Percentiles rank a stretch among this genome's conserved stretches.
These are phyloP conservation scores for Colletotrichum magnum DNA, from an alignment of 2,329 filamentous ascomycete species.

Conservation along the genomic window DNA sequence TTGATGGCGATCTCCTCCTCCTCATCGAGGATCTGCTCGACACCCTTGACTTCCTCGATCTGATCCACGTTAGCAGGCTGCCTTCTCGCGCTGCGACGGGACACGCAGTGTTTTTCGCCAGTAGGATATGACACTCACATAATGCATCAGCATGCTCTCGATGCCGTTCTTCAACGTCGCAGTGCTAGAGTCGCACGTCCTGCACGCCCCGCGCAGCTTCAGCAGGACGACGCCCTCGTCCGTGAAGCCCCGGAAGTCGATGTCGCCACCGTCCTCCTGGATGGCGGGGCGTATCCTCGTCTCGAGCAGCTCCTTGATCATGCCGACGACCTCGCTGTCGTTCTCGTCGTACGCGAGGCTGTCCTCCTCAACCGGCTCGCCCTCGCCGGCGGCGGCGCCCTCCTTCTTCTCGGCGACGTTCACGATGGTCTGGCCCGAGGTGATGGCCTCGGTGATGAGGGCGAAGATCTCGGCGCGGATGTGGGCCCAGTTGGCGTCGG, in stretches of 20 bases:
- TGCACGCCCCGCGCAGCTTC: conserved; percentile 92
- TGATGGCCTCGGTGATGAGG: conserved; percentile 93
- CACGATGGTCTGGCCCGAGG: conserved; percentile 85
- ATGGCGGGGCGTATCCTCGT: conserved; percentile 95
- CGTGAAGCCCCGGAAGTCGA: conserved; percentile 93
- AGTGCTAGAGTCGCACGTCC: conserved; percentile 96
- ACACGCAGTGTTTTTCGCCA: background rate
- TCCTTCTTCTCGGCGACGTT: conserved; percentile 75
- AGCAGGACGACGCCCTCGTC: conserved; percentile 82
- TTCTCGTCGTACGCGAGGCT: conserved; percentile 88
- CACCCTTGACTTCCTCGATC: conserved; percentile 96
- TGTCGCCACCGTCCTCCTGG: conserved; percentile 97
- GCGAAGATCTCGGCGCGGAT: conserved; percentile 96
- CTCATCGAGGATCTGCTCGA: conserved; percentile 90
- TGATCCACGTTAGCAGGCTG: conserved; percentile 58
- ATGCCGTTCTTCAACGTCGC: conserved; percentile 98
- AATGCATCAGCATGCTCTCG: conserved; percentile 98
- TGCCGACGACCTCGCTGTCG: conserved; percentile 93
- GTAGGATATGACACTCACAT: conserved; percentile 70
- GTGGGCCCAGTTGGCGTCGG: conserved; percentile 92
- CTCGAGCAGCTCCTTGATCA: conserved; percentile 98
- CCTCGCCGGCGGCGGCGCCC: conserved; percentile 51
- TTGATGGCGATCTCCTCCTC: conserved; percentile 90
- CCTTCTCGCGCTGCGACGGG: background rate
- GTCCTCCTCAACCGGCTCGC: conserved; percentile 72